These are phyloP conservation scores for Chaetomiaceae sp. DNA, from an alignment of 2,329 filamentous ascomycete genomes.

Conservation along the genomic window DNA sequence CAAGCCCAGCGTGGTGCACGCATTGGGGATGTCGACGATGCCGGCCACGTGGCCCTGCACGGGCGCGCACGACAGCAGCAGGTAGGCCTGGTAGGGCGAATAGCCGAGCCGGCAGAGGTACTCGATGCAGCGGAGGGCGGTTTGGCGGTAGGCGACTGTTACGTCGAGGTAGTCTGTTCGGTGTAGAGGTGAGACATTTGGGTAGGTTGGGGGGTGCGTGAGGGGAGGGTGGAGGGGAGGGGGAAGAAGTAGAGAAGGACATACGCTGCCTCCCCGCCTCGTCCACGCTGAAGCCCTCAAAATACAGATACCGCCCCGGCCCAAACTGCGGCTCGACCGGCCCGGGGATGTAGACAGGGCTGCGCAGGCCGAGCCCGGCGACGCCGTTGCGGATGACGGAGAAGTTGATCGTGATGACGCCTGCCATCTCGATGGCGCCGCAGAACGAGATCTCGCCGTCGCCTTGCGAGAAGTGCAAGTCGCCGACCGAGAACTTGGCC, in stretches of 20 bases:
- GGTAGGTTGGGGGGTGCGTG: neutral
- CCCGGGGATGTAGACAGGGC: conserved; percentile 77
- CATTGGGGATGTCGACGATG: conserved; percentile 86
- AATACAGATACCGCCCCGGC: conserved; percentile 73
- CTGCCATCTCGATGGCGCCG: conserved; percentile 90
- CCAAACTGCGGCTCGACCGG: conserved; percentile 86
- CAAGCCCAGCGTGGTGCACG: conserved; percentile 79
- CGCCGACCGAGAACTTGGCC: conserved; percentile 85
- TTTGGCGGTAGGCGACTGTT: conserved; percentile 80
- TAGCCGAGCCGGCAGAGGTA: conserved; percentile 71
- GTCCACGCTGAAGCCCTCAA: conserved; percentile 87
- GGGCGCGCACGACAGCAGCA: conserved; percentile 78
- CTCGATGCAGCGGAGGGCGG: conserved; percentile 67
- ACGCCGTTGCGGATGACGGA: conserved; percentile 79
- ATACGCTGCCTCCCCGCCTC: conserved; percentile 72
- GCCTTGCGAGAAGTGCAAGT: conserved; percentile 81
- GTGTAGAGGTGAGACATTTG: no score
- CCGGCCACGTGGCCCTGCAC: conserved; percentile 84
- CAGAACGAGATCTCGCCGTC: conserved; percentile 89
- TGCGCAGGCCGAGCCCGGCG: conserved; percentile 67
- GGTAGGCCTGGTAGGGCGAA: conserved; percentile 71
- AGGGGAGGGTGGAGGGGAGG: neutral
- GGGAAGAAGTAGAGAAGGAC: neutral
- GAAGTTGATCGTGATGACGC: conserved; percentile 85
- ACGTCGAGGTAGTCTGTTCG: conserved; percentile 75